Conservation (phyloP, 257 asterid genomes). For the Przewalskia tangutica region DNA sequence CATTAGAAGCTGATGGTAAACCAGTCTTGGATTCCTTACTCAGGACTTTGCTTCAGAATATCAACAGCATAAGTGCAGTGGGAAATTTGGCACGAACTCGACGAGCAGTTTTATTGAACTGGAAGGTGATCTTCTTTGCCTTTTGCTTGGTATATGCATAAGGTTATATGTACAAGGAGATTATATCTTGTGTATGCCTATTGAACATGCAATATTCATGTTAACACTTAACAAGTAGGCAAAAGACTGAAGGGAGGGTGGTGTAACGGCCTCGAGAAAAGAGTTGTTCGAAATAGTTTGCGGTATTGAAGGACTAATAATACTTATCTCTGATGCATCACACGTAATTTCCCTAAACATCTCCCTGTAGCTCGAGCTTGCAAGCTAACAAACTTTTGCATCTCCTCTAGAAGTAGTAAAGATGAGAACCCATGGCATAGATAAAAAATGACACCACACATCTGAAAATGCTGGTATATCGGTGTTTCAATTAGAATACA, state of each 20-base stretch:
- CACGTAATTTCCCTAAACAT: background rate
- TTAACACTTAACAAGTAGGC: background rate
- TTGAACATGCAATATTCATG: background rate
- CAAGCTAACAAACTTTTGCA: background rate
- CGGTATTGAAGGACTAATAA: background rate
- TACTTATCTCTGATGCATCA: background rate
- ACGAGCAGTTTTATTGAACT: constrained; percentile 71
- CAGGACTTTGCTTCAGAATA: constrained; percentile 41
- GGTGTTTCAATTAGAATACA: background rate
- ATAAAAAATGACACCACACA: background rate
- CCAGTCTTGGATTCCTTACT: constrained; percentile 48
- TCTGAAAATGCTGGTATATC: background rate
- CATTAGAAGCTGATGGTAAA: constrained; percentile 26
- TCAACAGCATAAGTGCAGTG: constrained; percentile 49
- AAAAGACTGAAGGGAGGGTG: background rate
- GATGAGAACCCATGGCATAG: background rate
- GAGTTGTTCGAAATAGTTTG: background rate
- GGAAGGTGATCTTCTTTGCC: constrained; percentile 48
- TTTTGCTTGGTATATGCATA: constrained; percentile 8
- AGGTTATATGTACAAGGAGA: background rate
- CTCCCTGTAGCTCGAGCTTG: background rate
- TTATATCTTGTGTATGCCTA: background rate
- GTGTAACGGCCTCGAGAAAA: background rate
- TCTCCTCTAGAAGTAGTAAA: background rate
- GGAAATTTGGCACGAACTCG: constrained; percentile 60